Evolutionary conservation across 768 basidiomycete genomes (phyloP).

Genomic region (Pisolithus albus): DNA sequence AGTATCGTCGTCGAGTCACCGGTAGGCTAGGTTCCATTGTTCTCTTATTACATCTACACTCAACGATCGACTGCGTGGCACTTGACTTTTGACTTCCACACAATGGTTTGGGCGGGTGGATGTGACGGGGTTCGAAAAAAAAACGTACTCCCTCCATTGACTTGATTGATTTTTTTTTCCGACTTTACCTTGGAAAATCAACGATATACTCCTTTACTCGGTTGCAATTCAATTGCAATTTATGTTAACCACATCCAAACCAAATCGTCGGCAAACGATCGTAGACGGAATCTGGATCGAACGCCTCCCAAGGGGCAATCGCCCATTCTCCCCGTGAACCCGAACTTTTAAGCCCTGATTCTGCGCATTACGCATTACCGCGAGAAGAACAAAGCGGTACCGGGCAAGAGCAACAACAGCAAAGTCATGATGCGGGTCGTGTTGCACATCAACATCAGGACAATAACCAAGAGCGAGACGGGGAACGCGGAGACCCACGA

Average conservation of each 20-base stretch:
- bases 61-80: neutral
- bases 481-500: too few species aligned
- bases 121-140: neutral
- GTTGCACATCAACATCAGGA: neutral
- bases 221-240: too few species aligned
- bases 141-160: neutral
- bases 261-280: neutral
- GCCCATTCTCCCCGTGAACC: slow-evolving; percentile 26
- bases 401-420: too few species aligned
- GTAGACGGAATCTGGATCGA: slow-evolving; percentile 37
- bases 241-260: neutral
- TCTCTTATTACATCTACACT: neutral
- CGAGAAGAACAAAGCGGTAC: slow-evolving; percentile 6
- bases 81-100: neutral
- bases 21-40: slow-evolving; percentile 24
- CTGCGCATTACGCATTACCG: slow-evolving; percentile 25
- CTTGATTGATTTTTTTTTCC: neutral
- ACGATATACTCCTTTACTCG: too few species aligned
- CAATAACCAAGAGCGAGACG: neutral
- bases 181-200: neutral
- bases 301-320: slow-evolving; percentile 23
- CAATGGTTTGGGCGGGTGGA: neutral
- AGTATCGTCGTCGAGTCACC: slow-evolving; percentile 43
- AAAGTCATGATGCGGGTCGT: neutral
- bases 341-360: slow-evolving; percentile 39